A percentile compares a stretch with the other conserved stretches of the same genome.
These are phyloP conservation scores for Diplodia intermedia DNA, from an alignment of 2,329 filamentous ascomycete species.

Conservation along the genomic window DNA sequence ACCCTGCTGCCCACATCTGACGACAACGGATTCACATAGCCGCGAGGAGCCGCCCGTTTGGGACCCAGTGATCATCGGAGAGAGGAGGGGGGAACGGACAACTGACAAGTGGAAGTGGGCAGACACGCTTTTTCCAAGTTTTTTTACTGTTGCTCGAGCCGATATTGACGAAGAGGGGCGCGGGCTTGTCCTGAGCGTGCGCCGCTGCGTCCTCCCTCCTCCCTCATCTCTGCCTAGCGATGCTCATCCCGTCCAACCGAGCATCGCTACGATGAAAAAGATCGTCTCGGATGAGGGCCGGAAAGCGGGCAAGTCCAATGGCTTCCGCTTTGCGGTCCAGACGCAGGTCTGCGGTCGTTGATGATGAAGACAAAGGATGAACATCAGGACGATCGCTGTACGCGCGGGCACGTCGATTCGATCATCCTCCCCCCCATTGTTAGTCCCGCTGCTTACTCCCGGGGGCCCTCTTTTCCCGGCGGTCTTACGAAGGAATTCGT, in stretches of 20 bases:
- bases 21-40: constrained; percentile 28
- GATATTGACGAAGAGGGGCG: not conserved
- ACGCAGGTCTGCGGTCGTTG: not conserved
- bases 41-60: constrained; percentile 10
- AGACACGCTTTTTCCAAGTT: not conserved
- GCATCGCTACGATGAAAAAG: not conserved
- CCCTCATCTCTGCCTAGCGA: not conserved
- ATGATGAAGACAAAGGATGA: not conserved
- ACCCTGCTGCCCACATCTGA: constrained; percentile 6
- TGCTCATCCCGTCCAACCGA: not conserved
- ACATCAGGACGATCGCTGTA: not conserved
- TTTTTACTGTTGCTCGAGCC: not conserved
- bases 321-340: not conserved
- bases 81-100: not conserved
- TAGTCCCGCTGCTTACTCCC: not conserved
- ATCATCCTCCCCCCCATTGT: not conserved
- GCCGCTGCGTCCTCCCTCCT: not conserved
- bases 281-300: not conserved
- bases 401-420: not conserved
- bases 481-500: not conserved
- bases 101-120: not conserved
- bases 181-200: not conserved
- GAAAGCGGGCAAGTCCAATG: not conserved
- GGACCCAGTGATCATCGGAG: constrained; percentile 19
- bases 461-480: not conserved